Evolutionary conservation across 1,284 basidiomycete genomes (phyloP).

Genomic region (Ceratobasidium theobromae): DNA sequence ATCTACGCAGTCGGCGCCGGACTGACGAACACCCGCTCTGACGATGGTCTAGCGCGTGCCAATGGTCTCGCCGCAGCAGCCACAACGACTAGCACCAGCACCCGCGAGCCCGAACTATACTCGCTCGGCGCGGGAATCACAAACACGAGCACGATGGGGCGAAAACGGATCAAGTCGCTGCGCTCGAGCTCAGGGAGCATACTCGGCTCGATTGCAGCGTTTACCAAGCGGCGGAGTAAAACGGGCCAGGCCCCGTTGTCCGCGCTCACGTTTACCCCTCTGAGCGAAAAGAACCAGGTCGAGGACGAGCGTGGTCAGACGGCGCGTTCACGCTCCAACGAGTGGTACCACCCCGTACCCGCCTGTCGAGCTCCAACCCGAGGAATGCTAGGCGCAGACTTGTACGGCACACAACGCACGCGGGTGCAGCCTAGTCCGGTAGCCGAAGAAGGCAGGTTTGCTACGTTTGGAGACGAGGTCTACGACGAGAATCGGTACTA

Average conservation of each 20-base stretch:
- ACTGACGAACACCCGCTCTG: slow-evolving; percentile 17
- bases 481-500: slow-evolving; percentile 11
- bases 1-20: slow-evolving; percentile 22
- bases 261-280: slow-evolving; percentile 20
- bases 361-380: slow-evolving; percentile 4
- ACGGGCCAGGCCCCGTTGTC: not conserved
- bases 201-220: not conserved
- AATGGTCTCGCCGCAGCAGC: slow-evolving; percentile 2
- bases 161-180: not conserved
- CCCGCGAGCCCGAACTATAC: slow-evolving; percentile 4
- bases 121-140: slow-evolving; percentile 30
- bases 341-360: slow-evolving; percentile 15
- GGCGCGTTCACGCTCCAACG: slow-evolving; percentile 23
- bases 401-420: not conserved
- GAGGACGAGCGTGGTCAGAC: not conserved
- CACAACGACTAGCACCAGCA: not conserved
- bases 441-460: slow-evolving; percentile 19
- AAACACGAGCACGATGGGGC: not conserved
- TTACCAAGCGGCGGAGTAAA: not conserved
- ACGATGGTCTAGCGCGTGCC: slow-evolving; percentile 2
- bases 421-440: slow-evolving; percentile 25
- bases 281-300: slow-evolving; percentile 13
- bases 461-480: slow-evolving; percentile 12
- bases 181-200: not conserved
- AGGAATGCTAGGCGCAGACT: slow-evolving; percentile 15